Conservation (phyloP, 768 basidiomycete genomes). For the Hebeloma cylindrosporum region DNA sequence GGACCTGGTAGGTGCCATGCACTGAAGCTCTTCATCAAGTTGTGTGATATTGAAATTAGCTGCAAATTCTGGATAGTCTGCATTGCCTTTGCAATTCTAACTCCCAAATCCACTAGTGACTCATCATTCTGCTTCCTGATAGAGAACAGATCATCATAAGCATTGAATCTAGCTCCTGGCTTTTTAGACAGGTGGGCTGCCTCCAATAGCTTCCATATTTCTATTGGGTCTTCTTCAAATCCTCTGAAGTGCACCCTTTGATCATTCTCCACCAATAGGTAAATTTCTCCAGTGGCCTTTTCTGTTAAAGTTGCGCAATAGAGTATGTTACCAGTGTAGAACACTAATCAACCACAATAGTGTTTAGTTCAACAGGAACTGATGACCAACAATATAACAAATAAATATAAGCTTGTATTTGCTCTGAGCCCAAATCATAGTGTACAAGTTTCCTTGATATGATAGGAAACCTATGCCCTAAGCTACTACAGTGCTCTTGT, state of each 20-base stretch:
- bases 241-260: slow-evolving; percentile 20
- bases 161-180: slow-evolving; percentile 21
- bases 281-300: slow-evolving; percentile 21
- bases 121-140: slow-evolving; percentile 20
- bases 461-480: too few species aligned
- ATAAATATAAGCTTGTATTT: too few species aligned
- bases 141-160: slow-evolving; percentile 12
- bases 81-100: slow-evolving; percentile 16
- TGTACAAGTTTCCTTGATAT: too few species aligned
- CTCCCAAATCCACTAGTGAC: slow-evolving; percentile 12
- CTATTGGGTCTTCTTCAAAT: slow-evolving; percentile 19
- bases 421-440: too few species aligned
- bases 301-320: too few species aligned
- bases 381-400: too few species aligned
- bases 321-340: too few species aligned
- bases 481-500: too few species aligned
- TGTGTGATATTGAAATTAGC: too few species aligned
- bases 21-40: slow-evolving; percentile 8
- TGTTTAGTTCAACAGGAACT: too few species aligned
- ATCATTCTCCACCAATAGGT: slow-evolving; percentile 14
- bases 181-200: slow-evolving; percentile 20
- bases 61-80: slow-evolving; percentile 19
- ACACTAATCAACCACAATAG: too few species aligned
- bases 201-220: slow-evolving; percentile 19
- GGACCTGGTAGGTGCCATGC: slow-evolving; percentile 3